phyloP scores from a whole-genome alignment of 129 eudicot species.

The Glebionis coronaria region DNA sequence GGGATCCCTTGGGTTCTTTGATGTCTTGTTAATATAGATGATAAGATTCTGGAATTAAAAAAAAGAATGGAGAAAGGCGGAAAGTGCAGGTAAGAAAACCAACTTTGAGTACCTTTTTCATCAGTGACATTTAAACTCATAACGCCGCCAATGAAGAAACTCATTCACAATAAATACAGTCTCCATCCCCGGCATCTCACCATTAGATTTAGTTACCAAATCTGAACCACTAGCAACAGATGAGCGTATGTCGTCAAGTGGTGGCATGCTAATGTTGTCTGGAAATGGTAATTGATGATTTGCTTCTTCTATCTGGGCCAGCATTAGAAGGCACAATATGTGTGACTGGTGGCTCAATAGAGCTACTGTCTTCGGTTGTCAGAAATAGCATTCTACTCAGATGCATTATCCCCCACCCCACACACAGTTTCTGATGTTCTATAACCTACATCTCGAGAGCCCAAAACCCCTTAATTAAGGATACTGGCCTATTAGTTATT shows the following conservation, averaged over 20 bases:
- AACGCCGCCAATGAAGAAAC: conserved; percentile 54
- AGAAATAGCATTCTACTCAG: too few relatives aligned
- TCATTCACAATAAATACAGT: conserved; percentile 75
- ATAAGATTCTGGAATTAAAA: background rate
- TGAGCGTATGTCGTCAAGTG: conserved; percentile 29
- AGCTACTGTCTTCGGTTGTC: too few relatives aligned
- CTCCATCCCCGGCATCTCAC: conserved; percentile 37
- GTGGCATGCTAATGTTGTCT: conserved; percentile 2
- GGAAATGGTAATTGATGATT: background rate
- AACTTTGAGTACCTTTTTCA: conserved; percentile 41
- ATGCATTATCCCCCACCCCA: too few relatives aligned
- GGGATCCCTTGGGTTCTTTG: too few relatives aligned
- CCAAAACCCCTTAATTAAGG: too few relatives aligned
- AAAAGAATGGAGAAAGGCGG: background rate
- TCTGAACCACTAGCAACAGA: conserved; percentile 26
- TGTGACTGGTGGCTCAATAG: too few relatives aligned
- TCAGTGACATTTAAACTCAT: conserved; percentile 24
- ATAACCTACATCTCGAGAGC: too few relatives aligned
- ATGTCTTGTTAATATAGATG: background rate
- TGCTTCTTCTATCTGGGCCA: background rate
- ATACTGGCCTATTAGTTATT: too few relatives aligned
- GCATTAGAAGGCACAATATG: conserved; percentile 21
- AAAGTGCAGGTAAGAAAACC: background rate
- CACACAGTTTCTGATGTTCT: too few relatives aligned
- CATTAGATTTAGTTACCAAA: conserved; percentile 8